phyloP scores from a whole-genome alignment of 73 alveolate species.

The Paramecium bursaria region DNA sequence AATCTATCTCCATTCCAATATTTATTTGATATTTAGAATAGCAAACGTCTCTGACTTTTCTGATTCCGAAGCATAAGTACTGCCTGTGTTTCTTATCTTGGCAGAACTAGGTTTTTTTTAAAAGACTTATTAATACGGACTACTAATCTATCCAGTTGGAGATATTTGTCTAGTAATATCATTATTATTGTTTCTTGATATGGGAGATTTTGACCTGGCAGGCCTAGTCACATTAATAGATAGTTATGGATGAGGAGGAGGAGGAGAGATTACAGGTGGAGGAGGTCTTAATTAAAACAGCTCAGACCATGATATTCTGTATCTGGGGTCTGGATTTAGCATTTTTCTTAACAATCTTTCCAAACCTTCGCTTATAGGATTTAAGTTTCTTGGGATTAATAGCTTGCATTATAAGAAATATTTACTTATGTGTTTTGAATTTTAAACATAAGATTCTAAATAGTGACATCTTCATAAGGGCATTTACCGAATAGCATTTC shows the following conservation, averaged over 20 bases:
- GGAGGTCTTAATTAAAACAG: background rate
- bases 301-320: conserved; percentile 64
- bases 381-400: conserved; percentile 28
- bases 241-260: background rate
- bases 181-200: background rate
- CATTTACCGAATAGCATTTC: conserved; percentile 71
- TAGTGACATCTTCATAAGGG: conserved; percentile 70
- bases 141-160: conserved; percentile 32
- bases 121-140: conserved; percentile 39
- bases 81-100: no score
- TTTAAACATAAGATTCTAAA: conserved; percentile 48
- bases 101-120: conserved; percentile 9
- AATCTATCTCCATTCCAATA: background rate
- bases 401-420: background rate
- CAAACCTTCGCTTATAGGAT: conserved; percentile 23
- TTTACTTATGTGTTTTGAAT: conserved; percentile 46
- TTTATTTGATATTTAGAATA: background rate
- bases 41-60: conserved; percentile 19
- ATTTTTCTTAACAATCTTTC: conserved; percentile 59
- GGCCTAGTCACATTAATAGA: background rate
- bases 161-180: conserved; percentile 11
- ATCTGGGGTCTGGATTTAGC: conserved; percentile 63
- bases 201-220: background rate
- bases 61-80: background rate
- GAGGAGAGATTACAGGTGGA: conserved; percentile 14